phyloP scores from a whole-genome alignment of 805 yeast genomes.

The Candida glaebosa region DNA sequence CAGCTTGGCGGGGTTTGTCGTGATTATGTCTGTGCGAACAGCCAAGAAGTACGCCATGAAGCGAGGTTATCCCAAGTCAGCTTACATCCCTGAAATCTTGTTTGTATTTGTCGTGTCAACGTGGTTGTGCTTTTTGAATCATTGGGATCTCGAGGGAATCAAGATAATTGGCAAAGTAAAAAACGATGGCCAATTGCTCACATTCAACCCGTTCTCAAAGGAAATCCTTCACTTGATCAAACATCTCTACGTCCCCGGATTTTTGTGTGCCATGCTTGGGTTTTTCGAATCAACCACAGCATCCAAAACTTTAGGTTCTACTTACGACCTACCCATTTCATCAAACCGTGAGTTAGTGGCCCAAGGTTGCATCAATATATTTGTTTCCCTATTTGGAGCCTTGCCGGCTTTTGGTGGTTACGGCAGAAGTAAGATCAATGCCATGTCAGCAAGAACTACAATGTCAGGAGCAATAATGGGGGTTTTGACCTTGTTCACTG shows the following conservation, averaged over 20 bases:
- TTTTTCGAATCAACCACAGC: slow-evolving; percentile 94
- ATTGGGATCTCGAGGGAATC: slow-evolving; percentile 56
- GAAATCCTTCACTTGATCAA: slow-evolving; percentile 48
- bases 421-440: slow-evolving; percentile 87
- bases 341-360: slow-evolving; percentile 91
- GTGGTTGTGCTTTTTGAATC: slow-evolving; percentile 41
- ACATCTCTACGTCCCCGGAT: slow-evolving; percentile 61
- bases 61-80: slow-evolving; percentile 31
- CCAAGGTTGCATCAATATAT: slow-evolving; percentile 70
- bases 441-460: slow-evolving; percentile 79
- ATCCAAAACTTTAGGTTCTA: slow-evolving; percentile 76
- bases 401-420: slow-evolving; percentile 95
- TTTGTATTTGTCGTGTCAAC: slow-evolving; percentile 66
- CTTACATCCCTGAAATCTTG: slow-evolving; percentile 82
- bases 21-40: slow-evolving; percentile 41
- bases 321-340: slow-evolving; percentile 68
- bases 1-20: slow-evolving; percentile 52
- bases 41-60: slow-evolving; percentile 30
- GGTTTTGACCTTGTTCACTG: slow-evolving; percentile 62
- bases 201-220: slow-evolving; percentile 54
- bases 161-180: slow-evolving; percentile 67
- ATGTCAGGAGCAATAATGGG: slow-evolving; percentile 84
- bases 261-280: slow-evolving; percentile 80
- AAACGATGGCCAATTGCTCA: slow-evolving; percentile 44
- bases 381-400: slow-evolving; percentile 62